Conservation (phyloP, 2,329 filamentous ascomycete species). For the Beauveria bassiana region DNA sequence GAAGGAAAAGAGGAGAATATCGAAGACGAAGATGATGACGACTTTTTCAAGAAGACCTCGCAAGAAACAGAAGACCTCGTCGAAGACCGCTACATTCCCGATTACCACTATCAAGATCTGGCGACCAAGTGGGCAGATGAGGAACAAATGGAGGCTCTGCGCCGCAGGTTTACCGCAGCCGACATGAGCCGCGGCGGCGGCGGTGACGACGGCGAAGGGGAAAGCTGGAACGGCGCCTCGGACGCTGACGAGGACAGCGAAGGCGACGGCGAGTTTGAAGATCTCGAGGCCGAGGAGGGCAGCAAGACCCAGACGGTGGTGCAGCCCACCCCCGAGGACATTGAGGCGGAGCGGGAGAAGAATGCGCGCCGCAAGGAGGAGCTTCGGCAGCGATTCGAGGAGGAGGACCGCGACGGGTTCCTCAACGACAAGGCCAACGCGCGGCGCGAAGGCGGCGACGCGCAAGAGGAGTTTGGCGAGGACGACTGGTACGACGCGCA, state of each 20-base stretch:
- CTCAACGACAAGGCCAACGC: conserved; percentile 80
- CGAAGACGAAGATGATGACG: conserved; percentile 50
- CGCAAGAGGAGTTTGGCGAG: conserved; percentile 84
- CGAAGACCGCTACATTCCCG: conserved; percentile 73
- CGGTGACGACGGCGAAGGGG: conserved; percentile 36
- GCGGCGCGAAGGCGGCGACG: conserved; percentile 57
- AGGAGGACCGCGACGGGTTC: conserved; percentile 95
- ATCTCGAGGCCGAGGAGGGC: conserved; percentile 62
- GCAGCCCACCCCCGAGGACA: conserved; percentile 36
- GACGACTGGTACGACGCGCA: conserved; percentile 99
- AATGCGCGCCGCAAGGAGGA: conserved; percentile 94
- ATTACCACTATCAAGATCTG: conserved; percentile 71
- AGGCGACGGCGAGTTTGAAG: conserved; percentile 47
- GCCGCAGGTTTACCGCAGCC: conserved; percentile 66
- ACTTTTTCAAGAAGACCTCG: conserved; percentile 58
- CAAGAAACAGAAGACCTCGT: conserved; percentile 61
- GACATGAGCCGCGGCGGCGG: conserved; percentile 37
- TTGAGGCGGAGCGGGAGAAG: conserved; percentile 84
- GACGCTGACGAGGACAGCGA: conserved; percentile 46
- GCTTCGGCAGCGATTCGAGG: conserved; percentile 86
- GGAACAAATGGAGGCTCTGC: conserved; percentile 67
- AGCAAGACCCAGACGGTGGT: conserved; percentile 31
- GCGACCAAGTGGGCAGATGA: conserved; percentile 79
- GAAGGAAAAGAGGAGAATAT: conserved; percentile 51
- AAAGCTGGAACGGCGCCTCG: conserved; percentile 43